phyloP scores from a whole-genome alignment of 2,329 filamentous ascomycete genomes.

The Coccinonectria pachysandricola region DNA sequence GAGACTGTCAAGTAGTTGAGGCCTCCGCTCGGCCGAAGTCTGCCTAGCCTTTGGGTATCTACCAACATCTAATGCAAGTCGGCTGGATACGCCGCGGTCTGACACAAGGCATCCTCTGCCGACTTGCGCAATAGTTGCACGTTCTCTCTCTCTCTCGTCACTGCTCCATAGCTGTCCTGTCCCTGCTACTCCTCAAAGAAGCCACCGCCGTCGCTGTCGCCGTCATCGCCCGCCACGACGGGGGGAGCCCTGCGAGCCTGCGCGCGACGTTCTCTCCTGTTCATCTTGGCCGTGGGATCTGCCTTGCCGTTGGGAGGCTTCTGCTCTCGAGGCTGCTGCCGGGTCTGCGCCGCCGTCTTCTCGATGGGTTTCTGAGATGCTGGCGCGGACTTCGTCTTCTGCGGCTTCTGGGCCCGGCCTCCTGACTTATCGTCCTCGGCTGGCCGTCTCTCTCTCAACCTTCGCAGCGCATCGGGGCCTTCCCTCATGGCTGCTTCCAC shows the following conservation, averaged over 20 bases:
- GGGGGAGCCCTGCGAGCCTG: constrained; percentile 25
- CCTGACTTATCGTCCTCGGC: constrained; percentile 7
- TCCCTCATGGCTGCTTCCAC: constrained; percentile 56
- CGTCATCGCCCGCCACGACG: constrained; percentile 29
- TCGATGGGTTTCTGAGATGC: background rate
- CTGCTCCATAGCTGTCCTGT: background rate
- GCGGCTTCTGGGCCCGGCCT: constrained; percentile 6
- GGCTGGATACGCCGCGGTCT: constrained; percentile 2
- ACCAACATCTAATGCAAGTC: constrained; percentile 9
- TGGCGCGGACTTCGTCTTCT: constrained; percentile 9
- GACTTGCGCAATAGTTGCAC: too few species aligned
- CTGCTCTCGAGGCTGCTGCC: constrained; percentile 11
- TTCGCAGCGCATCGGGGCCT: constrained; percentile 40
- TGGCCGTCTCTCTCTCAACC: constrained; percentile 42
- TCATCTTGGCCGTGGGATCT: constrained; percentile 15
- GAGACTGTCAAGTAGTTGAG: too few species aligned
- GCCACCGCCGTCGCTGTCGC: constrained; percentile 42
- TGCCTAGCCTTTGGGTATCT: constrained; percentile 14
- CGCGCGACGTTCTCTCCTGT: constrained; percentile 26
- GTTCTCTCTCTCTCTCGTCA: background rate
- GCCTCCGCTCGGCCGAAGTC: too few species aligned
- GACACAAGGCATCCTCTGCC: background rate
- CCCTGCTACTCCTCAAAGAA: constrained; percentile 40
- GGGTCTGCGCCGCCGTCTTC: background rate
- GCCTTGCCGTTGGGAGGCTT: constrained; percentile 12